Base-by-base conservation (phyloP, 73 alveolate genomes). In the Stentor coeruleus region DNA sequence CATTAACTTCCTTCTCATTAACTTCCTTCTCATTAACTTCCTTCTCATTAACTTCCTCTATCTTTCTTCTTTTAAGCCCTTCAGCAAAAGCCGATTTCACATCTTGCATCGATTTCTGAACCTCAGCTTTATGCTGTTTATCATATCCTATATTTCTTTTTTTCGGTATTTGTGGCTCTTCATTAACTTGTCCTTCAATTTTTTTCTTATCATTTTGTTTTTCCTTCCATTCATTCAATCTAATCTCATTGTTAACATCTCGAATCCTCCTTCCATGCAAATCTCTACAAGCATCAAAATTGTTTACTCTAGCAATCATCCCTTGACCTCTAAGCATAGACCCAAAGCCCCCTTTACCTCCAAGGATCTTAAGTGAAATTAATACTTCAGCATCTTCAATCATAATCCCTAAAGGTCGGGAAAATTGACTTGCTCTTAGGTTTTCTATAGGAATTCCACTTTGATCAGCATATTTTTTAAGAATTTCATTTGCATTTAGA, bases 261-360 rank as follows among this genome's bases (percentile, higher is more conserved):
- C 79, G n/a, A 11, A 66, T 66, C 79, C 79, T 66, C 33, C 79
- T 66, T 31, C 79, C 79, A 31, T 20, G 11, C 14, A 66, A 33
- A 66, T 66, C 79, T 33, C 79, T 20, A 31, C 79, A 66, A 2
- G 79, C 36, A 14, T 66, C 79, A 66, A 66, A 66, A 66, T 66
- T 66, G 33, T 66, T 40, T 15, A 66, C 79, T 2, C 39, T 66
- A 37, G 79, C 79, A 66, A 26, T 20, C 36, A 66, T 66, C 33
- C 79, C 79, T 66, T 66, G 79, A 28, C 79, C 79, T 33, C 39
- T 66, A 0, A 66, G 41, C 41, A 66, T 20, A 66, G 79, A 66
- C 41, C 79, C 79, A 33, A 66, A 66, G 41, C 79, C 39, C 20
- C 79, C 79, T 66, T 66, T 66, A 28, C 79, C 79, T 26, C 79